Evolutionary conservation across 2,329 filamentous ascomycete genomes (phyloP), one percentile per base, ranked within the genome.

Genomic region (Septoria linicola): DNA sequence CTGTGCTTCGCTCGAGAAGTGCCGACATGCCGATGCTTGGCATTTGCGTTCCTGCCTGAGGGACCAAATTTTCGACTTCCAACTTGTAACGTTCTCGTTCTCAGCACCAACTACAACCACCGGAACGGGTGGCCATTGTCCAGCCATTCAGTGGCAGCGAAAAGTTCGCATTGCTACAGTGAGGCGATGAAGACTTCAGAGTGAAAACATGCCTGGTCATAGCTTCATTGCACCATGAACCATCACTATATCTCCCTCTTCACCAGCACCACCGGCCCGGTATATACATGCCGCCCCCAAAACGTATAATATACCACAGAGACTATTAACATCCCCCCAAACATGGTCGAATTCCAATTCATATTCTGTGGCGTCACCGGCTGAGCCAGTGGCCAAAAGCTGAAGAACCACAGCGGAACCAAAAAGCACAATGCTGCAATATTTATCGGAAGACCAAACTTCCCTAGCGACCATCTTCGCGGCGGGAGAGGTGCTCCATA

Each of bases 371-470:
- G 17, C 11, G 41, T 46, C 23, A 58, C 51, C 2, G 49, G 55
- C 17, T 50, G 37, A 7, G 50, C 43, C 11, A 53, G 27, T 6
- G 55, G 49, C 52, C 52, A 58, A 32, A 54, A 52, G 34, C 36
- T 49, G 39, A 55, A 55, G 49, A 55, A 53, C 45, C 44, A 50
- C n/a, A 58, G 17, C 14, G 52, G 52, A 1, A 48, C 19, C 20
- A 56, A 19, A 30, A 53, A 62, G 36, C 45, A 45, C 8, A 60
- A 11, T 1, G 65, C 60, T 2, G 51, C 47, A 11, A 69, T 63
- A 47, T 76, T 76, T 47, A 76, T 52, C 14, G 64, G 54, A 1
- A 74, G 57, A 0, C 73, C 72, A 35, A 62, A 68, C 6, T 58
- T 58, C 1, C 73, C 71, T 8, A 77, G 66, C 32, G 58, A 67